phyloP scores from a whole-genome alignment of 768 basidiomycete species.

The Sarcomyxa edulis region DNA sequence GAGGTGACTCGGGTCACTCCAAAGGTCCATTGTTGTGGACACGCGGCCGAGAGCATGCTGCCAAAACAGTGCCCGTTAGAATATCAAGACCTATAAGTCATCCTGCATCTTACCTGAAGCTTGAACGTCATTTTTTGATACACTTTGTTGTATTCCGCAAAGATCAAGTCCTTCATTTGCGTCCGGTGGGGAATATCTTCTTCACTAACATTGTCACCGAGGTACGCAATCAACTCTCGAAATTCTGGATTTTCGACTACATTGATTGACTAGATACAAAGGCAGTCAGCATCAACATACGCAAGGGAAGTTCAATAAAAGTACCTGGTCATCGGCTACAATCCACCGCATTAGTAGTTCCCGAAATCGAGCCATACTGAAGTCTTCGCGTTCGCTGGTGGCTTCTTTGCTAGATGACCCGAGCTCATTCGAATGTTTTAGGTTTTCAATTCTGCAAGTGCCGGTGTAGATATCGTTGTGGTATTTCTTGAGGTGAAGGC shows the following conservation, averaged over 20 bases:
- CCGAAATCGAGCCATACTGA: too few relatives aligned
- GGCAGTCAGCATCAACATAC: too few relatives aligned
- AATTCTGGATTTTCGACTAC: constrained; percentile 30
- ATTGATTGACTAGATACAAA: constrained; percentile 25
- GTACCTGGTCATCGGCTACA: constrained; percentile 27
- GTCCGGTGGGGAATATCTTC: constrained; percentile 29
- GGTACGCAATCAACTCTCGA: constrained; percentile 22
- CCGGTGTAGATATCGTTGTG: too few relatives aligned
- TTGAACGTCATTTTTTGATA: too few relatives aligned
- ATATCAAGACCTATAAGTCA: constrained; percentile 19
- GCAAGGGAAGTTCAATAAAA: too few relatives aligned
- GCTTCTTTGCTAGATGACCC: too few relatives aligned
- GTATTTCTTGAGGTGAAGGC: too few relatives aligned
- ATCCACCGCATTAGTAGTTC: constrained; percentile 17
- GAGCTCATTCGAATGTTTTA: too few relatives aligned
- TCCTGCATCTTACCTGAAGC: constrained; percentile 12
- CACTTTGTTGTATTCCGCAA: constrained; percentile 15
- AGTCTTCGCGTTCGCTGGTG: too few relatives aligned
- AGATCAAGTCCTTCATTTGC: constrained; percentile 20
- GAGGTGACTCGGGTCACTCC: constrained; percentile 22
- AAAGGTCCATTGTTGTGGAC: constrained; percentile 29
- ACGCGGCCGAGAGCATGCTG: constrained; percentile 22
- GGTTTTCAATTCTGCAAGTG: too few relatives aligned
- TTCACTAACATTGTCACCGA: constrained; percentile 15
- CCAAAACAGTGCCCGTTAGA: constrained; percentile 3